Evolutionary conservation across 148 eudicot species (phyloP).

Genomic region (Silene uniflora): DNA sequence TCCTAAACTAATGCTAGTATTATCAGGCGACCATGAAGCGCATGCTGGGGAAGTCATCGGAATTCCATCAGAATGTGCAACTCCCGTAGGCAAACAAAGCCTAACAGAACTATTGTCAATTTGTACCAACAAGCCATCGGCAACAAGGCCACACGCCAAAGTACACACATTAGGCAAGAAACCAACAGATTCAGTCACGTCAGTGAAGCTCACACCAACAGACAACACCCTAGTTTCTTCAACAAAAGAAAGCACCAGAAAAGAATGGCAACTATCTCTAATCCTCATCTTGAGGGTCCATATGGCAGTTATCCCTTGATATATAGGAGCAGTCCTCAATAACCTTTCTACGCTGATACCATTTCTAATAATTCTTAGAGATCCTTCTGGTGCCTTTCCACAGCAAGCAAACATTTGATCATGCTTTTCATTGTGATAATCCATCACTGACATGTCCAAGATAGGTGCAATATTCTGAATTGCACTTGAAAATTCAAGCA

Average conservation of each 20-base stretch:
- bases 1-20: slow-evolving; percentile 69
- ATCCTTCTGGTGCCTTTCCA: slow-evolving; percentile 93
- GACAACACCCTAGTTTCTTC: slow-evolving; percentile 95
- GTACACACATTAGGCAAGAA: slow-evolving; percentile 87
- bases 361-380: slow-evolving; percentile 80
- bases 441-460: slow-evolving; percentile 85
- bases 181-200: slow-evolving; percentile 89
- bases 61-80: slow-evolving; percentile 57
- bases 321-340: slow-evolving; percentile 79
- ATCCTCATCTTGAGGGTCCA: slow-evolving; percentile 79
- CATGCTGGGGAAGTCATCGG: slow-evolving; percentile 52
- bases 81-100: slow-evolving; percentile 64
- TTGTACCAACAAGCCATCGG: slow-evolving; percentile 72
- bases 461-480: slow-evolving; percentile 93
- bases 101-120: slow-evolving; percentile 69
- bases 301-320: slow-evolving; percentile 85
- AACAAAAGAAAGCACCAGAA: slow-evolving; percentile 89
- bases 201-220: slow-evolving; percentile 91
- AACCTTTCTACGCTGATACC: slow-evolving; percentile 85
- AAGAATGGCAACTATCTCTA: slow-evolving; percentile 64
- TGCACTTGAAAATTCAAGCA: slow-evolving; percentile 49
- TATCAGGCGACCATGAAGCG: slow-evolving; percentile 73
- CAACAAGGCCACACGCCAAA: slow-evolving; percentile 84
- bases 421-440: slow-evolving; percentile 81
- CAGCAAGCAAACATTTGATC: slow-evolving; percentile 98